A percentile compares a stretch with the other conserved stretches of the same genome.
Evolutionary conservation across 2,329 filamentous ascomycete genomes (phyloP).

Genomic region (Aspergillus latus): DNA sequence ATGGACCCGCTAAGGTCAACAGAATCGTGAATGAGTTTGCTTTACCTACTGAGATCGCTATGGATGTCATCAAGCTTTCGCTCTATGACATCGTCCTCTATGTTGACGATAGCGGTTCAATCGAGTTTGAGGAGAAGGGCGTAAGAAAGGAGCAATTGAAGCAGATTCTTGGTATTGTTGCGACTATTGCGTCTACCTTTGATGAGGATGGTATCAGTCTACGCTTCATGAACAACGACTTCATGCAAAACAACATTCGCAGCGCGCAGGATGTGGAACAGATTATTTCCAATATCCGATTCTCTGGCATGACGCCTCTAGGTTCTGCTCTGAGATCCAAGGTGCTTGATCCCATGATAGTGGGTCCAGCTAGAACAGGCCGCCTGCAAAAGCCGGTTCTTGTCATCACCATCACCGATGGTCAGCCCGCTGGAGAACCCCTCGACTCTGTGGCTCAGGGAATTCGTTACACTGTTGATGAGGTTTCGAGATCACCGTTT

Average conservation of each 20-base stretch:
- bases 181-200: constrained; percentile 66
- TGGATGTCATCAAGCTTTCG: constrained; percentile 62
- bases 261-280: constrained; percentile 58
- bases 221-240: constrained; percentile 67
- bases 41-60: constrained; percentile 60
- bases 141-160: constrained; percentile 66
- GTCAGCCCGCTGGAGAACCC: constrained; percentile 64
- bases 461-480: constrained; percentile 55
- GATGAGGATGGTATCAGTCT: constrained; percentile 67
- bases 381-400: constrained; percentile 63
- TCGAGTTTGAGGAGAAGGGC: constrained; percentile 67
- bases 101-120: constrained; percentile 69
- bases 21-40: constrained; percentile 58
- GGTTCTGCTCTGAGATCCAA: constrained; percentile 63
- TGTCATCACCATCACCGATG: constrained; percentile 66
- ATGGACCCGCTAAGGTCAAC: constrained; percentile 49
- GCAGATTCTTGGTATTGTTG: constrained; percentile 63
- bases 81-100: constrained; percentile 64
- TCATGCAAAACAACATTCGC: constrained; percentile 55
- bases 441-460: constrained; percentile 58
- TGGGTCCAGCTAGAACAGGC: constrained; percentile 52
- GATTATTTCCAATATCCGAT: constrained; percentile 59
- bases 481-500: constrained; percentile 53
- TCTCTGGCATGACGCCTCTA: constrained; percentile 67
- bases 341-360: constrained; percentile 61